Percentiles rank a stretch among this genome's conserved stretches.
These are phyloP conservation scores for Urochloa ruziziensis DNA, from an alignment of 176 grass and related monocot genomes.

Conservation along the genomic window DNA sequence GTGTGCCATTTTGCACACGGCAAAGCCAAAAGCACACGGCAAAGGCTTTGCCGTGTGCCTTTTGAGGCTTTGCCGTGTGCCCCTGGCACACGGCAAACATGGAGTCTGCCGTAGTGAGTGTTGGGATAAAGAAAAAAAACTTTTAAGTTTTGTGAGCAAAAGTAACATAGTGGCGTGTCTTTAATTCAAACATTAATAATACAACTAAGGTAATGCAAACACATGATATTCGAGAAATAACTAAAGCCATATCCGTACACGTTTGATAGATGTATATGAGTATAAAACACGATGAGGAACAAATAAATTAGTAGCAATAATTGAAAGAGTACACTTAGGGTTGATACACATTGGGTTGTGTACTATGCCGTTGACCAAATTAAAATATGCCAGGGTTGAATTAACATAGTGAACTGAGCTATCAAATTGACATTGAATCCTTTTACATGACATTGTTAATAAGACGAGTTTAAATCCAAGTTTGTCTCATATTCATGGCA, in stretches of 20 bases:
- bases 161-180: background rate
- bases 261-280: background rate
- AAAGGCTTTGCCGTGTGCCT: no score
- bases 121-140: background rate
- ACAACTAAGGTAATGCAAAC: background rate
- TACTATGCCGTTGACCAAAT: background rate
- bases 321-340: background rate
- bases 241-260: background rate
- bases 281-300: background rate
- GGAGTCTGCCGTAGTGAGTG: no score
- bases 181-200: background rate
- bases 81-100: no score
- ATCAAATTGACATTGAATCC: background rate
- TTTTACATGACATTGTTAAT: no score
- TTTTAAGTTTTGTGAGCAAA: background rate
- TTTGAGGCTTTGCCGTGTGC: no score
- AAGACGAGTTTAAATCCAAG: no score
- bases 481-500: no score
- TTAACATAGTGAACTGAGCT: background rate
- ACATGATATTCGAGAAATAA: background rate
- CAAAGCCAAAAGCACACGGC: no score
- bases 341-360: background rate
- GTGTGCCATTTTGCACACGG: no score
- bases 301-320: background rate
- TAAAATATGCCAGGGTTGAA: background rate